Evolutionary conservation across 805 yeast genomes (phyloP), one percentile per base, ranked within the genome.

Genomic region (Groenewaldozyma salmanticensis): DNA sequence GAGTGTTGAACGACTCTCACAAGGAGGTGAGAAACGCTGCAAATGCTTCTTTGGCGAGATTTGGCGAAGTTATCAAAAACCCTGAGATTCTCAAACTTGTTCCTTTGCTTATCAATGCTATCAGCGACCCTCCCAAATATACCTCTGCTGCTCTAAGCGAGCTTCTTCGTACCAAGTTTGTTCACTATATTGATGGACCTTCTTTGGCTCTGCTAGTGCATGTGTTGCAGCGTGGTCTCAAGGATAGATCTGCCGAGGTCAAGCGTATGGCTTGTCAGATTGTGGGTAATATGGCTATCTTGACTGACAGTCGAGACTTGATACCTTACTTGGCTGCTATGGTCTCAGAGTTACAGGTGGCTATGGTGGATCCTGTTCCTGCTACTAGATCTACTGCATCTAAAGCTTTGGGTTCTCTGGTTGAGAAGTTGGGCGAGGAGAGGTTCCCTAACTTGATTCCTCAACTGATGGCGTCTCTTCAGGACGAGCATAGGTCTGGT

Each of bases 311-410:
- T 15, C 76, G 74, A 51, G 98, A 92, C 59, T 69, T 92, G 45
- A 62, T 76, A 39, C 96, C 96, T 20, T 92, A 92, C 62, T 67
- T 92, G 53, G 73, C 77, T 18, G 75, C 77, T 33, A 69, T 92
- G 51, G 80, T 90, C 34, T 70, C 77, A 7, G 96, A 87, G 52
- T 73, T 92, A 45, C 95, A 92, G 60, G 70, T 74, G 33, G 94
- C 97, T 4, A 90, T 92, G 95, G 96, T 94, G 38, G 99, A 92
- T 53, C 98, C 98, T 1, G 98, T 92, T 39, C 95, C 97, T 24
- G 84, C 79, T 33, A 92, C 99, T 0, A 77, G 97, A 59, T 94
- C 97, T 1, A 92, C 96, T 17, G 97, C 97, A 19, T 88, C 96
- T 17, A 78, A 96, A 63, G 98, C 98, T 0, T 66, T 92, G 39